These are phyloP conservation scores for Teratosphaeria destructans DNA, from an alignment of 2,329 filamentous ascomycete species.

Conservation along the genomic window DNA sequence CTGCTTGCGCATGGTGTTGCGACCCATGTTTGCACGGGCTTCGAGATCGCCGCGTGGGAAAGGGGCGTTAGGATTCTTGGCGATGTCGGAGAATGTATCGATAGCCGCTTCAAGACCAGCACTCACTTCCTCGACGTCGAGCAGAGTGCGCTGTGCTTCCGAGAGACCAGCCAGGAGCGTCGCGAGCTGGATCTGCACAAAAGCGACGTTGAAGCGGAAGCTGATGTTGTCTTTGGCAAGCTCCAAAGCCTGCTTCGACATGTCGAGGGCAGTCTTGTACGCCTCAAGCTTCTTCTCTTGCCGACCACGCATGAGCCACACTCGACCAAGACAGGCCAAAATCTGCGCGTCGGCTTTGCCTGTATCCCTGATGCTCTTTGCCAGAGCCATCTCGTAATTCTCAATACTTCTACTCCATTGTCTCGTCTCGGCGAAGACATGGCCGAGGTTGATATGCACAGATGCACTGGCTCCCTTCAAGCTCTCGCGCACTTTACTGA, in stretches of 20 bases:
- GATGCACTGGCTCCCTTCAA: constrained; percentile 57
- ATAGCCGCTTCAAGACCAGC: constrained; percentile 80
- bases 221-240: constrained; percentile 64
- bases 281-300: constrained; percentile 52
- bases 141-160: constrained; percentile 65
- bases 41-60: constrained; percentile 88
- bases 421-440: constrained; percentile 80
- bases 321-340: constrained; percentile 74
- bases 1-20: constrained; percentile 88
- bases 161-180: constrained; percentile 64
- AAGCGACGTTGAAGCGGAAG: constrained; percentile 95
- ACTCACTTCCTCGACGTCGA: constrained; percentile 70
- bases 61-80: constrained; percentile 57
- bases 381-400: constrained; percentile 76
- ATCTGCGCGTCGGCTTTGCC: constrained; percentile 58
- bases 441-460: constrained; percentile 85
- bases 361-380: constrained; percentile 56
- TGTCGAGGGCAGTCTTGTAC: constrained; percentile 55
- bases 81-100: constrained; percentile 51
- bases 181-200: constrained; percentile 90
- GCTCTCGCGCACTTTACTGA: constrained; percentile 83
- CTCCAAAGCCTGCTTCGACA: constrained; percentile 59
- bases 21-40: constrained; percentile 92
- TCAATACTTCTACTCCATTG: constrained; percentile 90
- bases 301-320: constrained; percentile 74